Evolutionary conservation across 805 yeast genomes (phyloP).

Genomic region (Ogataea allantospora): DNA sequence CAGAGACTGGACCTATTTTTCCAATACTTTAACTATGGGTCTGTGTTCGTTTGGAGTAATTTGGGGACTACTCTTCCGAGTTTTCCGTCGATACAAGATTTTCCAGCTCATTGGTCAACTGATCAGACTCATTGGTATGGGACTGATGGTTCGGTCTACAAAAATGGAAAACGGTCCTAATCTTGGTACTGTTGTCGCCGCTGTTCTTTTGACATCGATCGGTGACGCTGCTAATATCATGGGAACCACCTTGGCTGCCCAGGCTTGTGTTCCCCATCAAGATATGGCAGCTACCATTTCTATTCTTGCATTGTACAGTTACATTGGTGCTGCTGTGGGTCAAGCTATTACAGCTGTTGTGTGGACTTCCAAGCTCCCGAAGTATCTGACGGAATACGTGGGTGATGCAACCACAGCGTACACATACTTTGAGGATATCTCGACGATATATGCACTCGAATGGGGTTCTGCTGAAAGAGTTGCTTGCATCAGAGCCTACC

Average conservation of each 20-base stretch:
- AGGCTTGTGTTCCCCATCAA: conserved; percentile 40
- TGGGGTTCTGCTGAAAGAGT: conserved; percentile 30
- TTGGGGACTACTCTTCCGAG: conserved; percentile 36
- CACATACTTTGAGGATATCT: conserved; percentile 27
- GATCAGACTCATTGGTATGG: conserved; percentile 34
- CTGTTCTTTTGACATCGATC: conserved; percentile 33
- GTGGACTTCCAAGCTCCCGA: conserved; percentile 34
- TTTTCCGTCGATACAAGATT: conserved; percentile 38
- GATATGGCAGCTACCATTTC: conserved; percentile 30
- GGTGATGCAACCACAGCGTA: conserved; percentile 24
- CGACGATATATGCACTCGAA: conserved; percentile 27
- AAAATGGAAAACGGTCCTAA: conserved; percentile 15
- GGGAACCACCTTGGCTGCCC: conserved; percentile 38
- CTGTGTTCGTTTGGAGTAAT: conserved; percentile 39
- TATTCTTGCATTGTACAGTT: conserved; percentile 32
- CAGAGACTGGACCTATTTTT: conserved; percentile 38
- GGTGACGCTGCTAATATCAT: conserved; percentile 35
- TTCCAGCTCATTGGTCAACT: conserved; percentile 35
- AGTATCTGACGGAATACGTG: conserved; percentile 27
- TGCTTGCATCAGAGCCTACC: conserved; percentile 36
- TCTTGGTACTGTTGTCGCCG: conserved; percentile 30
- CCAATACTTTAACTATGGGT: conserved; percentile 37
- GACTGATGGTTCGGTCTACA: conserved; percentile 6
- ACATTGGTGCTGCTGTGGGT: conserved; percentile 38
- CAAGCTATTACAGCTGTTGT: conserved; percentile 38